Evolutionary conservation across 2,329 filamentous ascomycete genomes (phyloP), one percentile per base, ranked within the genome.

Genomic region (Torrubiella hemipterigena): DNA sequence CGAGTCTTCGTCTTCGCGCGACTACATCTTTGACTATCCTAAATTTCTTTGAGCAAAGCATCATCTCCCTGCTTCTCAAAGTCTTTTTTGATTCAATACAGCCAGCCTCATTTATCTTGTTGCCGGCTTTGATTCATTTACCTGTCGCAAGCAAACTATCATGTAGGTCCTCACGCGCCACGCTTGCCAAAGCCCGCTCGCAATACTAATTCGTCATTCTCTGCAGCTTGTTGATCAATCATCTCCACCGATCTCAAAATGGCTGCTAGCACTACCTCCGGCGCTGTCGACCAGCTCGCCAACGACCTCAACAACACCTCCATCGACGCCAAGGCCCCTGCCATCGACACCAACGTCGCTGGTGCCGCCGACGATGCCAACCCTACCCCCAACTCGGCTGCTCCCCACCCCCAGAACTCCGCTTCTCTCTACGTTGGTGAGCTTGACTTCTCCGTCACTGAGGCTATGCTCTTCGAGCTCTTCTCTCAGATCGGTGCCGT

Each of bases 381-480:
- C 46, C 70, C 77, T 43, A 81, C 82, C 38, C 79, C 81, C 46
- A 75, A 65, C 62, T 80, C 85, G 38, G 77, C 84, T 45, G 73
- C 74, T 48, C 72, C 67, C 45, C 81, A 82, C 56, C 82, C 87
- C 54, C 83, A 85, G 58, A 89, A 93, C 61, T 96, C 91, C 32
- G 91, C 91, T 43, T 98, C 91, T 37, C 85, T 98, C 58, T 98
- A 98, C 60, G 91, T 98, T 47, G 91, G 91, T 60, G 91, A 98
- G 71, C 85, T 98, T 50, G 91, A 98, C 61, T 77, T 84, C 49
- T 91, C 85, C 40, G 91, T 98, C 59, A 98, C 91, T 43, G 91
- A 98, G 74, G 91, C 91, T 48, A 98, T 98, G 91, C 86, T 98
- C 53, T 98, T 96, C 64, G 91, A 98, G 77, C 83, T 98, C 42